Conservation (phyloP, 306 rosid species). For the Prunus dulcis region DNA sequence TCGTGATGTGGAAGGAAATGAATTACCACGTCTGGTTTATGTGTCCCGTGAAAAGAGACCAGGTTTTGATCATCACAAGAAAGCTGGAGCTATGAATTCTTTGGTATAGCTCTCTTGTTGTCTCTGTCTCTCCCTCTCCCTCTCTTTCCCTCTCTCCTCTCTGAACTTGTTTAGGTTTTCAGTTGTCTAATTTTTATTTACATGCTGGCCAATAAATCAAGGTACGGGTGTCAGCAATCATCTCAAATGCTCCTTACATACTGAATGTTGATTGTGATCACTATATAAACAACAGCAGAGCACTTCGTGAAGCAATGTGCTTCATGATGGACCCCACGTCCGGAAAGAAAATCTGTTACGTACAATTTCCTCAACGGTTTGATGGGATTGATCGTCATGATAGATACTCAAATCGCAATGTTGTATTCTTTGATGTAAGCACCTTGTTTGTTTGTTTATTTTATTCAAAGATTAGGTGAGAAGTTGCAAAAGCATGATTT, state of each 20-base stretch:
- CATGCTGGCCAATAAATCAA: constrained; percentile 28
- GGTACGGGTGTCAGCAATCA: constrained; percentile 86
- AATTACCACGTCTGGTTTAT: constrained; percentile 76
- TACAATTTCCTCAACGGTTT: constrained; percentile 92
- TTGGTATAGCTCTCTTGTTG: constrained; percentile 42
- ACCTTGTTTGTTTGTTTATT: background rate
- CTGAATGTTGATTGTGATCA: constrained; percentile 95
- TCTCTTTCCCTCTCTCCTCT: background rate
- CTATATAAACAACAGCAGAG: constrained; percentile 92
- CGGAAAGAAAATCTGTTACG: constrained; percentile 82
- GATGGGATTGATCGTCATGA: constrained; percentile 92
- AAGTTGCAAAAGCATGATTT: background rate
- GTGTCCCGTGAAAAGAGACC: constrained; percentile 98
- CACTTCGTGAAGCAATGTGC: constrained; percentile 95
- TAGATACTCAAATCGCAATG: constrained; percentile 90
- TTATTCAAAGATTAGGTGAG: background rate
- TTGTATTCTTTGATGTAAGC: constrained; percentile 90
- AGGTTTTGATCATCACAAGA: constrained; percentile 89
- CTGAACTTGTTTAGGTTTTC: background rate
- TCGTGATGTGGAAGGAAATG: constrained; percentile 75
- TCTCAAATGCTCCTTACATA: constrained; percentile 84
- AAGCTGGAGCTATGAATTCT: constrained; percentile 95
- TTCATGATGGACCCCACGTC: constrained; percentile 95
- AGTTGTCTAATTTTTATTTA: constrained; percentile 4
- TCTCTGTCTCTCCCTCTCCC: background rate